phyloP scores from a whole-genome alignment of 1,284 basidiomycete species.

The Naganishia cerealis region DNA sequence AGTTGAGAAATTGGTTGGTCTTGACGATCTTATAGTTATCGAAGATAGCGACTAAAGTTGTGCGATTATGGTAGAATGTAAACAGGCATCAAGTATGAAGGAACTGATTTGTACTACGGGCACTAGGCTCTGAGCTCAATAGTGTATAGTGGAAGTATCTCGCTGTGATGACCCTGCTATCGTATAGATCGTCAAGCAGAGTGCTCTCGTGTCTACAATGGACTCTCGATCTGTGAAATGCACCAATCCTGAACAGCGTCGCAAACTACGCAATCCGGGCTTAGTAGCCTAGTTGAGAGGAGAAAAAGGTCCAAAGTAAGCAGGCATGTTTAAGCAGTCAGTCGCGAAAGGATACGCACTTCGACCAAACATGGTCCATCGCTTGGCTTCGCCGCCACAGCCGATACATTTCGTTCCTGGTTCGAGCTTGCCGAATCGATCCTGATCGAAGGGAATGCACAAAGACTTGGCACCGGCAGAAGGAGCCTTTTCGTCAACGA shows the following conservation, averaged over 20 bases:
- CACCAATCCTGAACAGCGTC: background rate
- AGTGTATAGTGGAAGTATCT: background rate
- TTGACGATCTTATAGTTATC: constrained; percentile 6
- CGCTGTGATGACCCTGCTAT: background rate
- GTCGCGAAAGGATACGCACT: constrained; percentile 43
- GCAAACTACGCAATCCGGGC: background rate
- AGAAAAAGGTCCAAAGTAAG: background rate
- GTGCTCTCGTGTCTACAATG: background rate
- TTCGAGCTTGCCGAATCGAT: constrained; percentile 64
- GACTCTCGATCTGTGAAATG: background rate
- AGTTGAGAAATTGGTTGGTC: constrained; percentile 13
- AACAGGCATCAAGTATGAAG: background rate
- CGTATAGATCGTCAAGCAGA: background rate
- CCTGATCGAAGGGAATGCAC: constrained; percentile 94
- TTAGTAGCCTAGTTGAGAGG: constrained; percentile 18
- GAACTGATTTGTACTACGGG: background rate
- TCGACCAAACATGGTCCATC: constrained; percentile 88
- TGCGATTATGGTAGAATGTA: background rate
- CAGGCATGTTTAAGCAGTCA: background rate
- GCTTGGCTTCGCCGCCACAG: constrained; percentile 80
- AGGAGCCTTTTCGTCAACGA: constrained; percentile 88
- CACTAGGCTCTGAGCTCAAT: background rate
- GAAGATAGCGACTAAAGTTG: constrained; percentile 12
- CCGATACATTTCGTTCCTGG: constrained; percentile 78
- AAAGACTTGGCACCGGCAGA: constrained; percentile 98